A percentile compares a stretch with the other conserved stretches of the same genome.
phyloP scores from a whole-genome alignment of 441 rosid species.

The Jatropha podagrica region DNA sequence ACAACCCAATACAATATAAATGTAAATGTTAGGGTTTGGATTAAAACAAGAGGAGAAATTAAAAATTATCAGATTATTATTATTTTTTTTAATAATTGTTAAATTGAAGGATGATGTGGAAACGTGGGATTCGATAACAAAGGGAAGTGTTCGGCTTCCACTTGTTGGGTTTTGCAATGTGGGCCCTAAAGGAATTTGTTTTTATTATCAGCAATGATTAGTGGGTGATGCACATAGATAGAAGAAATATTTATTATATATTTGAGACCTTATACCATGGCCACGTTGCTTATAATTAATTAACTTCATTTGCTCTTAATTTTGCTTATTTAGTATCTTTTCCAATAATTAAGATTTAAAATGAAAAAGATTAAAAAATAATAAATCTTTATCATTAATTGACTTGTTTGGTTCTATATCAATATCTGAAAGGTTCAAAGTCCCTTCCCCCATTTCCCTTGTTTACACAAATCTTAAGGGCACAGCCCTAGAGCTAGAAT shows the following conservation, averaged over 20 bases:
- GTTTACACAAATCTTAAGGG: background rate
- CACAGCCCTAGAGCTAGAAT: background rate
- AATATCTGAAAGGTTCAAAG: background rate
- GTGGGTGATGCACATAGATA: conserved; percentile 34
- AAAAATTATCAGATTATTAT: too few relatives aligned
- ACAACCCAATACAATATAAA: too few relatives aligned
- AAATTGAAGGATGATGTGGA: conserved; percentile 20
- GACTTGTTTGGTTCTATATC: background rate
- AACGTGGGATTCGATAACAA: conserved; percentile 21
- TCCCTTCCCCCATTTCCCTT: background rate
- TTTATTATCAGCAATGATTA: conserved; percentile 45
- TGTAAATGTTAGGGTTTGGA: too few relatives aligned
- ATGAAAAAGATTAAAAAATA: too few relatives aligned
- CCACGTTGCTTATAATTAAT: conserved; percentile 17
- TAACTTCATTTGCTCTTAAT: too few relatives aligned
- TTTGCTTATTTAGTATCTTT: too few relatives aligned
- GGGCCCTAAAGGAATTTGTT: conserved; percentile 39
- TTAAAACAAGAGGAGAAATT: too few relatives aligned
- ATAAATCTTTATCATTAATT: background rate
- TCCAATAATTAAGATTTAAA: too few relatives aligned
- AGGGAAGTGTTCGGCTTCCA: conserved; percentile 37
- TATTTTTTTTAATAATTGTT: background rate
- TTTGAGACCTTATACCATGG: conserved; percentile 23
- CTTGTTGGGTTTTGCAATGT: conserved; percentile 30
- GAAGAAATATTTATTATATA: background rate